These are phyloP conservation scores for Debaryomyces fabryi DNA, from an alignment of 1,139 yeast genomes.

Conservation along the genomic window DNA sequence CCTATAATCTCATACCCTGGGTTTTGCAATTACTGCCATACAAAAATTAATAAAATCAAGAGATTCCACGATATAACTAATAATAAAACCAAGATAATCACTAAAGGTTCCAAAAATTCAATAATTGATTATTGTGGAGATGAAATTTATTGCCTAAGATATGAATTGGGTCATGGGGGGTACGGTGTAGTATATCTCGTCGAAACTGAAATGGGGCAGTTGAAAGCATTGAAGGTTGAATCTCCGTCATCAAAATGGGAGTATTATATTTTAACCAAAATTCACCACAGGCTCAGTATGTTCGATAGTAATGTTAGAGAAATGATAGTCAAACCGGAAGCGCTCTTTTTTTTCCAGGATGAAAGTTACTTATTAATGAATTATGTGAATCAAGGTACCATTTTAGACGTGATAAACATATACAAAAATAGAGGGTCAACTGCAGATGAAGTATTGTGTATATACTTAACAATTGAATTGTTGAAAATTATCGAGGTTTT, in stretches of 20 bases:
- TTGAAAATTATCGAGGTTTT: slow-evolving; percentile 61
- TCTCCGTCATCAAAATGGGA: slow-evolving; percentile 81
- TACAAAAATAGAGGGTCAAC: slow-evolving; percentile 34
- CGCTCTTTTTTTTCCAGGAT: slow-evolving; percentile 62
- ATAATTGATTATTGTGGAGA: slow-evolving; percentile 53
- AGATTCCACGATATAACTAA: slow-evolving; percentile 39
- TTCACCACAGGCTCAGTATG: slow-evolving; percentile 42
- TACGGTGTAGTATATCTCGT: slow-evolving; percentile 78
- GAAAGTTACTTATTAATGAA: slow-evolving; percentile 77
- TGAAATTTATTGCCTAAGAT: slow-evolving; percentile 57
- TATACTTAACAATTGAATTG: slow-evolving; percentile 66
- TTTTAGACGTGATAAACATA: slow-evolving; percentile 69
- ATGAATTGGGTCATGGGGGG: slow-evolving; percentile 78
- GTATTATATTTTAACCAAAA: slow-evolving; percentile 65
- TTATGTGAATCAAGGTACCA: slow-evolving; percentile 72
- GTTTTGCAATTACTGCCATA: slow-evolving; percentile 22
- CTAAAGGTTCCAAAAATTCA: slow-evolving; percentile 43
- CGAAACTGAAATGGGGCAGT: slow-evolving; percentile 60
- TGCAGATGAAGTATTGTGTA: slow-evolving; percentile 63
- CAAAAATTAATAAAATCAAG: slow-evolving; percentile 30
- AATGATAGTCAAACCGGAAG: slow-evolving; percentile 46
- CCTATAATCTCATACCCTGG: slow-evolving; percentile 34
- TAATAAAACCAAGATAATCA: slow-evolving; percentile 32
- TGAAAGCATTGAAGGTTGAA: slow-evolving; percentile 75
- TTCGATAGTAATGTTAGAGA: slow-evolving; percentile 13